Base-by-base conservation (phyloP, 176 grass and related monocot species). In the Juncus effusus region DNA sequence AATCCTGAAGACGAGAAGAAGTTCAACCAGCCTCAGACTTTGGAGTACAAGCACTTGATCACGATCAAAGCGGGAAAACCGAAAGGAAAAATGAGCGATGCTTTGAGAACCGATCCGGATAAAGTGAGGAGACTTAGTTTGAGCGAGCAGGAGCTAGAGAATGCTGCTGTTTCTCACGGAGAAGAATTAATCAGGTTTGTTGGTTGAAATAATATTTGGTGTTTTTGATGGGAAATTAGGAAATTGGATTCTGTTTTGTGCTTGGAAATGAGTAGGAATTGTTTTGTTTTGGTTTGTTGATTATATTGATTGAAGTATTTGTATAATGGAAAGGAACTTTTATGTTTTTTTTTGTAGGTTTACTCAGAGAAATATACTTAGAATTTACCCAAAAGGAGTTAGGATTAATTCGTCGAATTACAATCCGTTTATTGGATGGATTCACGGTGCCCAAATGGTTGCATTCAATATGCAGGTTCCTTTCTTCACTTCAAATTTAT, bases 371-470 rank as follows among this genome's bases (percentile, higher is more conserved):
- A 96, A 96, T 76, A 13, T 96, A 52, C 69, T 93, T 42, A 91
- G 88, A 63, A 87, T 91, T 81, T 91, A 91, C 37, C 88, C 88
- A 69, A 91, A 87, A 74, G 88, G 88, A 51, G 83, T 84, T 70
- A 83, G 84, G 59, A 70, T 96, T 64, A 73, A 82, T 83, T 96
- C 91, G 61, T 96, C 93, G 11, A 96, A 96, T 64, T 91, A 96
- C 42, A 96, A 96, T 75, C 93, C 93, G 57, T 96, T 91, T 78
- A 84, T 91, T 69, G 87, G 87, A 3, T 96, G 93, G 93, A 81
- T 96, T 47, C 93, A 96, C 79, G 93, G 93, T 71, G 93, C 93
- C 79, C 93, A 96, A 69, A 96, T 96, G 93, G 93, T 96, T 73
- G 93, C 93, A 54, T 91, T 96, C 72, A 96, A 96, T 81, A 91